These are phyloP conservation scores for Linnemannia zychae DNA, from an alignment of 192 early-diverging fungal species.

Conservation along the genomic window DNA sequence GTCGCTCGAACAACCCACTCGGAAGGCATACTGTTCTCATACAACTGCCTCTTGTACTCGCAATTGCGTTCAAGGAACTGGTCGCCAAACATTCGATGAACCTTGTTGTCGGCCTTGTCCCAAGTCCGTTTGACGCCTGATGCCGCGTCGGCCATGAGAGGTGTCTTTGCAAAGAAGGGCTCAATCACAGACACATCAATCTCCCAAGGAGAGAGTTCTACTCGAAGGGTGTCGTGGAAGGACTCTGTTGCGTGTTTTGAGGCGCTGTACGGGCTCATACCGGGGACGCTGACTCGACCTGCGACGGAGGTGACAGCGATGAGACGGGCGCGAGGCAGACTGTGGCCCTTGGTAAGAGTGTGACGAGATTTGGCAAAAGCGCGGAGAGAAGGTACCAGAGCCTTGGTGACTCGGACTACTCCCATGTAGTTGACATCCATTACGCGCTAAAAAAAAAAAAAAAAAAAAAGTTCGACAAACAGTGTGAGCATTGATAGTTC, in stretches of 20 bases:
- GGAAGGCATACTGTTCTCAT: conserved; percentile 39
- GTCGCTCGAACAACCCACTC: conserved; percentile 41
- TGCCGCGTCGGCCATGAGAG: conserved; percentile 17
- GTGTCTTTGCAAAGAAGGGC: conserved; percentile 48
- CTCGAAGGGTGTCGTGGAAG: conserved; percentile 57
- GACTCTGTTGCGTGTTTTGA: conserved; percentile 62
- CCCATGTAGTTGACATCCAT: conserved; percentile 64
- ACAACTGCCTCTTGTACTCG: background rate
- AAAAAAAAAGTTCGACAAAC: background rate
- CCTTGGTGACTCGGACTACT: conserved; percentile 55
- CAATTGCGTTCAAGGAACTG: conserved; percentile 17
- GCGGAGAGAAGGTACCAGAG: conserved; percentile 51
- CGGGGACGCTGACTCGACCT: conserved; percentile 48
- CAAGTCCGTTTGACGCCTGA: conserved; percentile 9
- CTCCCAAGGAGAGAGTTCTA: conserved; percentile 61
- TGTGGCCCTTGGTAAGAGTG: conserved; percentile 34
- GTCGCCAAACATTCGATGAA: conserved; percentile 32
- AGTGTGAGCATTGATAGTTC: background rate
- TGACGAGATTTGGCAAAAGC: conserved; percentile 40
- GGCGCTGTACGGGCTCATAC: conserved; percentile 53
- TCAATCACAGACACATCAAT: conserved; percentile 61
- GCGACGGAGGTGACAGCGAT: conserved; percentile 57
- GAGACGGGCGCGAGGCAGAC: conserved; percentile 53
- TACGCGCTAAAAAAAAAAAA: conserved; percentile 27
- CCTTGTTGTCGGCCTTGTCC: conserved; percentile 15